These are phyloP conservation scores for Umbellularia californica DNA, from an alignment of 164 flowering plant species.

Conservation along the genomic window DNA sequence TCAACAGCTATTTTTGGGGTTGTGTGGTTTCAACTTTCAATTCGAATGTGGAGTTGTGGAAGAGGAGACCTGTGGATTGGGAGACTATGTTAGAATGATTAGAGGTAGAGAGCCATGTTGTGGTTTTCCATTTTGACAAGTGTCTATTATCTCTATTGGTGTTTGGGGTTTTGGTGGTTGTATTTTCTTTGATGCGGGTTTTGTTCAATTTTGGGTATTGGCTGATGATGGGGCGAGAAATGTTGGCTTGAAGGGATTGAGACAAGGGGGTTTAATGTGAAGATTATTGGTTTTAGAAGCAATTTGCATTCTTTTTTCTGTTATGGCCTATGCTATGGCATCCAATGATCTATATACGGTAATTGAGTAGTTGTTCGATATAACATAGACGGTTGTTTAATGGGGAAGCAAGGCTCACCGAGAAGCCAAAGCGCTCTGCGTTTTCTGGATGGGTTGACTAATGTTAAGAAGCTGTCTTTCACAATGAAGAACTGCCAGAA, in stretches of 20 bases:
- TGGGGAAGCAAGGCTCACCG: conserved; percentile 52
- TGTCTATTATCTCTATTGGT: background rate
- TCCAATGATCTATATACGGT: background rate
- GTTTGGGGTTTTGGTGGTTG: background rate
- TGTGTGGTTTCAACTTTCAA: background rate
- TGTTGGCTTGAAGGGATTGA: background rate
- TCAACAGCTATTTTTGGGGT: background rate
- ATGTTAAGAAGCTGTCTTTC: conserved; percentile 16
- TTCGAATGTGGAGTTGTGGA: background rate
- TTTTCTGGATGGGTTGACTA: conserved; percentile 1
- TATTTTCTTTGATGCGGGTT: background rate
- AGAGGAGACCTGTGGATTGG: background rate
- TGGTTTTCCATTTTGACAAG: background rate
- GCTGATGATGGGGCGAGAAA: background rate
- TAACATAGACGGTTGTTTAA: conserved; percentile 4
- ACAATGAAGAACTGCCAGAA: conserved; percentile 30
- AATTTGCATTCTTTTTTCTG: background rate
- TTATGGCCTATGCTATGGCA: background rate
- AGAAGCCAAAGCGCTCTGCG: conserved; percentile 28
- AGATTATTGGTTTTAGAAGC: background rate
- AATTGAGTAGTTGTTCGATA: background rate
- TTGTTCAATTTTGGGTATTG: background rate
- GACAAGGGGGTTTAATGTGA: background rate
- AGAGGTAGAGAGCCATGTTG: background rate
- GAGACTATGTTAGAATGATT: background rate